Base-by-base conservation (phyloP, 2,329 filamentous ascomycete species). In the Talaromyces sp. region DNA sequence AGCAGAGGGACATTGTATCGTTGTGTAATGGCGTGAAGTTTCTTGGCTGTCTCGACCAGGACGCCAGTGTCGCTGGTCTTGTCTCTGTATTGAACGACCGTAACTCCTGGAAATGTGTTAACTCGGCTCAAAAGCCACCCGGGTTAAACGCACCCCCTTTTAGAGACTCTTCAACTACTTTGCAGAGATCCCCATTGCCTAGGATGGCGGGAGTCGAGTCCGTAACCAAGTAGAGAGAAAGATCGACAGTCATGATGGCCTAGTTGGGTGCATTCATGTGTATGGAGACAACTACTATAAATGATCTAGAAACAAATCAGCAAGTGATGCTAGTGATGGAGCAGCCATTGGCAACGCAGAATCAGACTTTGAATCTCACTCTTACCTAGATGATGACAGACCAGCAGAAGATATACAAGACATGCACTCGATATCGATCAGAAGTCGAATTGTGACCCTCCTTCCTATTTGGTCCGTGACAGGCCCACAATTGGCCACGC, bases 191-290 rank as follows among this genome's bases (percentile, higher is more conserved):
- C 68, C 84, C 85, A 65, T 83, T 78, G 60, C 90, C 90, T 51
- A 97, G 86, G 67, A 96, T 92, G 36, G 87, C 86, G 14, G 89
- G 85, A n/a, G 92, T 96, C 57, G 92, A 95, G 82, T 97, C 93
- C 5, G 93, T 97, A 68, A 97, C 93, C 62, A 97, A 83, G 74
- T 97, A 97, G 44, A 97, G 81, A 56, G 89, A 88, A 74, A 96
- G 93, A 76, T 96, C 87, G 54, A 89, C 81, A 57, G 65, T 62
- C 63, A 64, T 66, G 59, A 40, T 36, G 61, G 51, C 42, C n/a
- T 58, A 16, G 27, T 53, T 16, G 27, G 31, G 16, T 23, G 28
- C 18, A 10, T 2, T 53, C n/a, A 47, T 47, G 18, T 12, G 10
- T 10, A n/a, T 27, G 23, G 10, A 23, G 23, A 23, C 2, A 47